Conservation (phyloP, 148 eudicot species). For the Talinum fruticosum region DNA sequence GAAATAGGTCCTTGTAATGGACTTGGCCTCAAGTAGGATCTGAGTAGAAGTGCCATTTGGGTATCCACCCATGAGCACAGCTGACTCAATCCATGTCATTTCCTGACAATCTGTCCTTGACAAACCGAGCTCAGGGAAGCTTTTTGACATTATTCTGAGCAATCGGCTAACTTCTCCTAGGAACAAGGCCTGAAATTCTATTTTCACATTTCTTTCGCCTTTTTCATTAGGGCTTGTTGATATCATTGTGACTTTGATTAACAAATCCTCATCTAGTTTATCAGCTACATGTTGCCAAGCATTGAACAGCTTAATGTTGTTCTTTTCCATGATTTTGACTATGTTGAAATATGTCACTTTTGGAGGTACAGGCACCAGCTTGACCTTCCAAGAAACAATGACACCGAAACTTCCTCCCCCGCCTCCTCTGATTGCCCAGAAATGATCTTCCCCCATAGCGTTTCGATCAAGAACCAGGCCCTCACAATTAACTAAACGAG, state of each 20-base stretch:
- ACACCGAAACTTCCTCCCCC: constrained; percentile 34
- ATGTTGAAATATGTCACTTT: constrained; percentile 20
- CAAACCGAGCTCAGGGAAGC: constrained; percentile 13
- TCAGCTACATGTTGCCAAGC: not conserved
- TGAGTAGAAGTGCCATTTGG: not conserved
- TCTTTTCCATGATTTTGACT: too few species aligned
- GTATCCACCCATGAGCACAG: not conserved
- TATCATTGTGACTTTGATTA: not conserved
- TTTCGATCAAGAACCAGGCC: constrained; percentile 24
- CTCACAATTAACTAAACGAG: constrained; percentile 17
- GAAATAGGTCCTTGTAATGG: not conserved
- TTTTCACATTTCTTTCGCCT: not conserved
- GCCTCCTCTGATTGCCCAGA: constrained; percentile 32
- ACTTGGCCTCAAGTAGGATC: not conserved
- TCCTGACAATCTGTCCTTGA: not conserved
- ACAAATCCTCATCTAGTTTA: not conserved
- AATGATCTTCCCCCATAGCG: constrained; percentile 31
- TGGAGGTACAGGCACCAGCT: constrained; percentile 24
- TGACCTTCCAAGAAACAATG: constrained; percentile 27
- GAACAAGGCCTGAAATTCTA: too few species aligned
- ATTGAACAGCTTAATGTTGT: too few species aligned
- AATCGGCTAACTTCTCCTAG: not conserved
- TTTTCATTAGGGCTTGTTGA: not conserved
- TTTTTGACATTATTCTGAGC: not conserved
- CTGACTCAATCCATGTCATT: not conserved